Evolutionary conservation across 2,329 filamentous ascomycete genomes (phyloP).

Genomic region (Talaromyces islandicus): DNA sequence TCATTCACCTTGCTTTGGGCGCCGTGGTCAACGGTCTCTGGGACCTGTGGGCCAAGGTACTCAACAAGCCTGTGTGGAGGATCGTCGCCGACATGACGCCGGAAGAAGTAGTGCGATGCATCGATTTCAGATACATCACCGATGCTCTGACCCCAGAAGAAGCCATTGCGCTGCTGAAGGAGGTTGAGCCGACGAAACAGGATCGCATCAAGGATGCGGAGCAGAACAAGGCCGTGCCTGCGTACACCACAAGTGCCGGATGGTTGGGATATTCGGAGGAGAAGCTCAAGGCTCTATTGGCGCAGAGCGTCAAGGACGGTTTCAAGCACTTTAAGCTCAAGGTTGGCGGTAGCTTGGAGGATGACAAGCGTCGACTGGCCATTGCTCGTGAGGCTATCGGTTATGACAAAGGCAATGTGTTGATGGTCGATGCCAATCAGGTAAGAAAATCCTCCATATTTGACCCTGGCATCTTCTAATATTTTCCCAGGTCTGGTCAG

Average conservation of each 20-base stretch:
- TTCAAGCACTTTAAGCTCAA: slow-evolving; percentile 90
- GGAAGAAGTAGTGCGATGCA: slow-evolving; percentile 78
- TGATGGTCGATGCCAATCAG: slow-evolving; percentile 94
- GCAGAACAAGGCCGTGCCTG: slow-evolving; percentile 69
- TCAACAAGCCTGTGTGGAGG: slow-evolving; percentile 83
- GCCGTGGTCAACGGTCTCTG: slow-evolving; percentile 87
- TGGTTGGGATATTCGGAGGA: slow-evolving; percentile 90
- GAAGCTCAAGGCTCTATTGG: slow-evolving; percentile 70
- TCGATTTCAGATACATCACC: slow-evolving; percentile 92
- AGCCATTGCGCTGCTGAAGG: slow-evolving; percentile 64
- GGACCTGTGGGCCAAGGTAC: slow-evolving; percentile 89
- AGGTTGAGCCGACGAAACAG: slow-evolving; percentile 61
- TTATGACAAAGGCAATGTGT: slow-evolving; percentile 72
- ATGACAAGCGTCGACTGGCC: slow-evolving; percentile 62
- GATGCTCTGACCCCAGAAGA: slow-evolving; percentile 87
- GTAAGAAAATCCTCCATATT: slow-evolving; percentile 28
- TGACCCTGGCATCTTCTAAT: background rate
- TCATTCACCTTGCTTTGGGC: slow-evolving; percentile 85
- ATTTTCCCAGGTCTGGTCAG: slow-evolving; percentile 62
- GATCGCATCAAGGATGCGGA: slow-evolving; percentile 68
- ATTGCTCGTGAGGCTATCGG: slow-evolving; percentile 77
- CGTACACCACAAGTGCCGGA: slow-evolving; percentile 84
- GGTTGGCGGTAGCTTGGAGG: slow-evolving; percentile 67
- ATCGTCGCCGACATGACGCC: slow-evolving; percentile 87
- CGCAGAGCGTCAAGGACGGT: slow-evolving; percentile 68